phyloP scores from a whole-genome alignment of 345 rosid species.

The Populus tremula region DNA sequence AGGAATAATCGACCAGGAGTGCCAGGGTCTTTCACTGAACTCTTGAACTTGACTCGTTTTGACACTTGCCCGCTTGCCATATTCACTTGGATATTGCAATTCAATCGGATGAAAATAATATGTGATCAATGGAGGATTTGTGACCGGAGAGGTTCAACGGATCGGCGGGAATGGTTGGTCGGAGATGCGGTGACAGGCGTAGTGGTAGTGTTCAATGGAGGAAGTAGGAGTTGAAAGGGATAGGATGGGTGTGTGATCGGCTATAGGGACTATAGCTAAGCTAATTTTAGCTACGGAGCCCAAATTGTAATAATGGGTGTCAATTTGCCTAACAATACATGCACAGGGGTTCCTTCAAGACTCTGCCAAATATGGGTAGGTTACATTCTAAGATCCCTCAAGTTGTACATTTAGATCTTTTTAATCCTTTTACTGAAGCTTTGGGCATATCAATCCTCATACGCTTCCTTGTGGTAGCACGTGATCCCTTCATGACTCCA shows the following conservation, averaged over 20 bases:
- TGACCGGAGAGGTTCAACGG: neutral
- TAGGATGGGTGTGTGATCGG: neutral
- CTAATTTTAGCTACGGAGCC: neutral
- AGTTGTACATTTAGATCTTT: neutral
- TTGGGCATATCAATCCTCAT: neutral
- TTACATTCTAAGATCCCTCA: neutral
- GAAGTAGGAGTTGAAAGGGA: neutral
- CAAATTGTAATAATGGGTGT: neutral
- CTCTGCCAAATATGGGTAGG: neutral
- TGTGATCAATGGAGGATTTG: neutral
- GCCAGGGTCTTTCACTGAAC: slow-evolving; percentile 75
- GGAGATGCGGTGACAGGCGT: neutral
- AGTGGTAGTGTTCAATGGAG: neutral
- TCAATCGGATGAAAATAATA: neutral
- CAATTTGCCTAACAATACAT: neutral
- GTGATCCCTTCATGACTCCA: too few relatives aligned
- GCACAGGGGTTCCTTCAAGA: neutral
- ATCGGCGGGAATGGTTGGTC: neutral
- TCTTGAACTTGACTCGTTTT: slow-evolving; percentile 72
- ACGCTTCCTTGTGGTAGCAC: too few relatives aligned
- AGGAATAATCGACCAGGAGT: slow-evolving; percentile 64
- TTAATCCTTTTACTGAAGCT: neutral
- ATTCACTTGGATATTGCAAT: neutral
- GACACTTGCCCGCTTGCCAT: slow-evolving; percentile 59
- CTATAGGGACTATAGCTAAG: neutral